Percentiles rank a stretch among this genome's conserved stretches.
Evolutionary conservation across 2,329 filamentous ascomycete species (phyloP).

Genomic region (Alternaria sp.): DNA sequence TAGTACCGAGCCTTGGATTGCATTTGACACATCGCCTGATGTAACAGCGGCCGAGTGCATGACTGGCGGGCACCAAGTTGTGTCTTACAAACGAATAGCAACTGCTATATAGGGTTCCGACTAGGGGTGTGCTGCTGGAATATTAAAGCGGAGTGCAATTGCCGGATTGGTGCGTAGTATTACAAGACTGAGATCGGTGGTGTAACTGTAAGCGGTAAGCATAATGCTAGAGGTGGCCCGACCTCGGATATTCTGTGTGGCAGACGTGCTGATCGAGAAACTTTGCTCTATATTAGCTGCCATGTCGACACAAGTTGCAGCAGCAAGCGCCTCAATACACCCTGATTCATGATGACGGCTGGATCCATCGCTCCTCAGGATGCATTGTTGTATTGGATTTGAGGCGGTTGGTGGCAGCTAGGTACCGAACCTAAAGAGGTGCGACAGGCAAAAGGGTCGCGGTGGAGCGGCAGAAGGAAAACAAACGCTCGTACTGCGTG

Average conservation of each 20-base stretch:
- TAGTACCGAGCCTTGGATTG: slow-evolving; percentile 16
- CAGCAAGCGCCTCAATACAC: slow-evolving; percentile 22
- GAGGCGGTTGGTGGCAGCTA: slow-evolving; percentile 14
- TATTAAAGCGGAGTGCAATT: slow-evolving; percentile 28
- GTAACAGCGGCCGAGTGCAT: slow-evolving; percentile 22
- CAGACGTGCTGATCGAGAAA: slow-evolving; percentile 19
- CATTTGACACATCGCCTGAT: slow-evolving; percentile 23
- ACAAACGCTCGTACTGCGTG: slow-evolving; percentile 19
- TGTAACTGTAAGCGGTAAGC: slow-evolving; percentile 36
- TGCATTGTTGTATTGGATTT: slow-evolving; percentile 2
- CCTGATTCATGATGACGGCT: slow-evolving; percentile 17
- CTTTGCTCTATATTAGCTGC: slow-evolving; percentile 32
- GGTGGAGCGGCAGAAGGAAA: slow-evolving; percentile 21
- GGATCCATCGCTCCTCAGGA: slow-evolving; percentile 10
- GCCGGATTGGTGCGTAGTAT: slow-evolving; percentile 22
- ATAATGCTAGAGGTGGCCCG: slow-evolving; percentile 27
- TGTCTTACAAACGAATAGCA: slow-evolving; percentile 22
- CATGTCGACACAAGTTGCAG: slow-evolving; percentile 23
- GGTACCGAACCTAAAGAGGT: slow-evolving; percentile 18
- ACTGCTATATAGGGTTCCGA: slow-evolving; percentile 19
- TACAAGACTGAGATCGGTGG: slow-evolving; percentile 28
- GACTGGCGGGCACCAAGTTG: slow-evolving; percentile 13
- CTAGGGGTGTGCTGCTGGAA: slow-evolving; percentile 15
- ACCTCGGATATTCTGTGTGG: slow-evolving; percentile 26
- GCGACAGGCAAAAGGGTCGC: slow-evolving; percentile 21